A percentile compares a stretch with the other conserved stretches of the same genome.
These are phyloP conservation scores for Kockiozyma suomiensis DNA, from an alignment of 805 yeast species.

Conservation along the genomic window DNA sequence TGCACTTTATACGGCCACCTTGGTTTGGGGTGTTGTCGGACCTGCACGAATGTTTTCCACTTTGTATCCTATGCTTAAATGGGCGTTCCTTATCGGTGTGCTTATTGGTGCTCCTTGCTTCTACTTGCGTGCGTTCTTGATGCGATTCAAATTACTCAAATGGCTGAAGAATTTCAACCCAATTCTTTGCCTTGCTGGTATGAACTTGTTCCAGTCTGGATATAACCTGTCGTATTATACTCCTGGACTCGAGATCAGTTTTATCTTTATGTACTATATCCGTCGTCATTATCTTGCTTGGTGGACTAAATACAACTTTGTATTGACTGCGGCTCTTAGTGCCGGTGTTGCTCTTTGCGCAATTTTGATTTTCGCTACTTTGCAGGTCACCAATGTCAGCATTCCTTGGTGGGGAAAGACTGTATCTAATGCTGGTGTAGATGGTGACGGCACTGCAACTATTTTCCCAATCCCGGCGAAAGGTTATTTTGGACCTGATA, in stretches of 20 bases:
- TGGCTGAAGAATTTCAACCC: conserved; percentile 26
- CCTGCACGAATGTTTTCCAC: conserved; percentile 50
- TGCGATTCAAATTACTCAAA: conserved; percentile 8
- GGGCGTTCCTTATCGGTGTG: conserved; percentile 32
- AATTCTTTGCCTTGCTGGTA: conserved; percentile 20
- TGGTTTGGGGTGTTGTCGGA: conserved; percentile 63
- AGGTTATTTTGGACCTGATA: conserved; percentile 41
- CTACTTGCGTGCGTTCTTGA: neutral
- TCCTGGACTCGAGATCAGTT: conserved; percentile 27
- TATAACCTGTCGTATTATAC: conserved; percentile 30
- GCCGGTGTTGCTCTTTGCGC: conserved; percentile 69
- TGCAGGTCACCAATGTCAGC: conserved; percentile 48
- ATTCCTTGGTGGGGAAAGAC: conserved; percentile 70
- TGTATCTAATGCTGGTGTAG: conserved; percentile 38
- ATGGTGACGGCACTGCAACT: conserved; percentile 26
- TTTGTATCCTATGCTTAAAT: conserved; percentile 31
- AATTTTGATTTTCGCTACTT: conserved; percentile 58
- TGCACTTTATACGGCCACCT: conserved; percentile 53
- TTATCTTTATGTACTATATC: conserved; percentile 49
- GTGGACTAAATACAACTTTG: conserved; percentile 58
- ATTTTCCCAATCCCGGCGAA: conserved; percentile 33
- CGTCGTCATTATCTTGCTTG: conserved; percentile 54
- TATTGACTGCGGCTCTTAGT: conserved; percentile 58
- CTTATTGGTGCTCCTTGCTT: conserved; percentile 24
- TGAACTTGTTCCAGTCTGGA: conserved; percentile 18